Base-by-base conservation (phyloP, 2,329 filamentous ascomycete species). In the Mycosphaerelloides madeirae region DNA sequence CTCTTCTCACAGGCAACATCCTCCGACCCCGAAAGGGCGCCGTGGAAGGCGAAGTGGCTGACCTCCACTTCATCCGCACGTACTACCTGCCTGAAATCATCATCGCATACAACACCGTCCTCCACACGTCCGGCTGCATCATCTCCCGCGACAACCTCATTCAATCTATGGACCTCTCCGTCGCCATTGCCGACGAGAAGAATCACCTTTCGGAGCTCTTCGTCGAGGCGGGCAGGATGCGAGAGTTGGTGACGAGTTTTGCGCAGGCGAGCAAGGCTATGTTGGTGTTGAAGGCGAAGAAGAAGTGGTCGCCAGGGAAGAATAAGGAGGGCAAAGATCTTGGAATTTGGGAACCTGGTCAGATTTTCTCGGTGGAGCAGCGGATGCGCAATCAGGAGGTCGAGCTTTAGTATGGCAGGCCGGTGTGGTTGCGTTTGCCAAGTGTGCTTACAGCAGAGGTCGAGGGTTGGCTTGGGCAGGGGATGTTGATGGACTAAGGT, bases 11-110 rank as follows among this genome's bases (percentile, higher is more conserved):
- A 14, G 60, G 60, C 38, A 49, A 43, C 16, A 54, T 67, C 25
- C 54, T 68, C 9, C 50, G 52, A 9, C 43, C 55, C 9, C 48
- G 59, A 1, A 41, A 50, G 9, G 55, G 62, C 40, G 75, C 73
- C 38, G 22, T 9, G n/a, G n/a, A n/a, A 25, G 59, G 64, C 41
- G 84, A 84, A 58, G 76, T 79, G 47, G 63, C 72, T 13, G 80
- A 86, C 43, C 76, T 88, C 37, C 68, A 68, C 37, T 68, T 74
- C 18, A 79, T 97, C 40, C 81, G 89, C 53, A 77, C 81, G 43
- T 78, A 80, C 0, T 97, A 95, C 65, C 75, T 98, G 3, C 90
- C 93, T 2, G 89, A 96, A 63, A 78, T 87, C 14, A 74, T 95
- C 32, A 76, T 98, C 38, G 87, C 85, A 2, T 96, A 93, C 64